A percentile compares a stretch with the other conserved stretches of the same genome.
Evolutionary conservation across 169 alveolate species (phyloP).

Genomic region (Amoebophrya sp.): DNA sequence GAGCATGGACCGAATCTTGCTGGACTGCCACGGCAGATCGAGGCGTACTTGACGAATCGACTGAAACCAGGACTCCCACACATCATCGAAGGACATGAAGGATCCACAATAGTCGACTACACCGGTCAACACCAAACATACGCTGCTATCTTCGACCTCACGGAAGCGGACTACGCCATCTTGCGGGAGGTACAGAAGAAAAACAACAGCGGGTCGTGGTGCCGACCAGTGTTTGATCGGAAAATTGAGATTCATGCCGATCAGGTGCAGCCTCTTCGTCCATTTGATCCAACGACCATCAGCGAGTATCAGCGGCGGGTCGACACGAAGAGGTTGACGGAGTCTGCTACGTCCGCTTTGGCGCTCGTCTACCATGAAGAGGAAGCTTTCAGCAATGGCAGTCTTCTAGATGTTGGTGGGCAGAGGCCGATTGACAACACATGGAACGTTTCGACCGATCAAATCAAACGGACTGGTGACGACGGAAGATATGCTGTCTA

Average conservation of each 20-base stretch:
- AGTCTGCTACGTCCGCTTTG: background rate
- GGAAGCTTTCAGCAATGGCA: background rate
- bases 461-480: background rate
- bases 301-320: background rate
- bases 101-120: background rate
- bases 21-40: background rate
- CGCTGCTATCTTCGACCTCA: background rate
- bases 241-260: background rate
- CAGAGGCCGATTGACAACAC: background rate
- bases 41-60: background rate
- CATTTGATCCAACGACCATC: background rate
- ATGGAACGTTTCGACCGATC: background rate
- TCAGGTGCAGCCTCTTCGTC: background rate
- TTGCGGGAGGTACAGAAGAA: background rate
- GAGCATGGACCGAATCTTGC: background rate
- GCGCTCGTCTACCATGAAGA: background rate
- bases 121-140: background rate
- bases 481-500: background rate
- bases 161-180: background rate
- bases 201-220: background rate
- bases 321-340: background rate
- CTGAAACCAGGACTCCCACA: background rate
- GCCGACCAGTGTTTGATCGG: background rate
- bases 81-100: background rate
- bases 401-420: background rate